Percentiles rank a stretch among this genome's conserved stretches.
These are phyloP conservation scores for Ceratocystis papillata DNA, from an alignment of 2,329 filamentous ascomycete genomes.

Conservation along the genomic window DNA sequence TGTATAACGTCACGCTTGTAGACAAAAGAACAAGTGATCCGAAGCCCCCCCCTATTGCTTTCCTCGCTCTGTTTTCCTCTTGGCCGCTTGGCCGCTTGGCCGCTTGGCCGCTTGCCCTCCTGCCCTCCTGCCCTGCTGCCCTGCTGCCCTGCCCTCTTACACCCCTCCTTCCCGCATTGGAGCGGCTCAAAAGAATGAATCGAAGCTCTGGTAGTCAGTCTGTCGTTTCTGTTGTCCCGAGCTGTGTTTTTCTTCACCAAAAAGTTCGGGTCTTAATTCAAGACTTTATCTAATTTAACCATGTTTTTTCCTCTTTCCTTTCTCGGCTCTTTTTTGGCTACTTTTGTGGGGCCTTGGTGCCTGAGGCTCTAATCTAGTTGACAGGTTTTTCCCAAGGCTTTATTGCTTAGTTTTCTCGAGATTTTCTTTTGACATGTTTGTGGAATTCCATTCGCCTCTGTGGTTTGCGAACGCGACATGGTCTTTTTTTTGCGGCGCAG, in stretches of 20 bases:
- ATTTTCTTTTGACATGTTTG: slow-evolving; percentile 7
- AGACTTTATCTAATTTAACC: background rate
- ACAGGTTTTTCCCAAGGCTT: background rate
- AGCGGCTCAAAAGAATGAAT: background rate
- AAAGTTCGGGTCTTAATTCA: background rate
- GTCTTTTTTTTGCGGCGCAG: too few species aligned
- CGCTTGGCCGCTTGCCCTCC: fast-evolving
- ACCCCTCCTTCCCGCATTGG: background rate
- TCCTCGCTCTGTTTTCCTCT: too few species aligned
- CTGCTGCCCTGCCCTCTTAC: background rate
- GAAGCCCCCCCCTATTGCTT: too few species aligned
- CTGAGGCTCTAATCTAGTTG: slow-evolving; percentile 3
- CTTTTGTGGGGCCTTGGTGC: background rate
- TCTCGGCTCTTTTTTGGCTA: background rate
- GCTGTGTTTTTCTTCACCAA: background rate
- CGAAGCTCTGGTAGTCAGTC: background rate
- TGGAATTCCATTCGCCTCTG: background rate
- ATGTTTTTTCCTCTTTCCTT: background rate
- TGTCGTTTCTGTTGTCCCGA: background rate
- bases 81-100: too few species aligned
- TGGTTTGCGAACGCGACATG: too few species aligned
- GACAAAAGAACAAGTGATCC: too few species aligned
- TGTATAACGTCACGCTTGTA: too few species aligned
- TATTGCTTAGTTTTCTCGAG: background rate
- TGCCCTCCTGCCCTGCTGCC: too few species aligned